Conservation (phyloP, 176 grass and related monocot species). For the Musa itinerans region DNA sequence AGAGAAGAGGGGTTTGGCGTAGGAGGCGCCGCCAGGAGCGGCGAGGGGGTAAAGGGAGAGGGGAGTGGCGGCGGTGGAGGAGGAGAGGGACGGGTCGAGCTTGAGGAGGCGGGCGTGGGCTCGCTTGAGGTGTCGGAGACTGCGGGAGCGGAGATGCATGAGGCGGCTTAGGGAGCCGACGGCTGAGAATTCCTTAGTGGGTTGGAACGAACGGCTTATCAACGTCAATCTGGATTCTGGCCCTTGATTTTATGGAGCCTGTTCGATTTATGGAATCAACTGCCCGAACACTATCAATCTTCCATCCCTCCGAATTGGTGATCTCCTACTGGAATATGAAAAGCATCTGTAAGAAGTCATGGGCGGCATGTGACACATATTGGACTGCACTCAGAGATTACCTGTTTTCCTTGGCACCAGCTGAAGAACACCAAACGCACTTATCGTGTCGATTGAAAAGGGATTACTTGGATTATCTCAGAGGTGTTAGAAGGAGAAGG, state of each 20-base stretch:
- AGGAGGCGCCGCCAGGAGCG: background rate
- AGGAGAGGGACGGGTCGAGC: background rate
- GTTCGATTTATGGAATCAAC: no score
- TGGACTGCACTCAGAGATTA: constrained; percentile 6
- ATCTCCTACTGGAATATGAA: background rate
- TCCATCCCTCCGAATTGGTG: no score
- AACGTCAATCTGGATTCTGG: no score
- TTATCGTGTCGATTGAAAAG: background rate
- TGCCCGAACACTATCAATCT: no score
- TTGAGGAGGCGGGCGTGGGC: background rate
- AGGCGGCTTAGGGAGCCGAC: no score
- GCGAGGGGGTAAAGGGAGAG: background rate
- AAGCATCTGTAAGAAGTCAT: constrained; percentile 29
- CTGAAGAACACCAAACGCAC: constrained; percentile 30
- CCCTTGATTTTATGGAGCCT: no score
- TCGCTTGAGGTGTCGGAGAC: background rate
- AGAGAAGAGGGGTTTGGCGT: background rate
- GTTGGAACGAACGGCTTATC: no score
- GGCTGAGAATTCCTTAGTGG: no score
- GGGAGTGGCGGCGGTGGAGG: background rate
- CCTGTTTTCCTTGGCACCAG: constrained; percentile 21
- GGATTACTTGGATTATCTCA: no score
- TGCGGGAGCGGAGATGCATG: background rate
- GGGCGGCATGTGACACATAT: constrained; percentile 8
- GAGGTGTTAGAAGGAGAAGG: no score